Base-by-base conservation (phyloP, 305 asterid species). In the Fraxinus paxiana region DNA sequence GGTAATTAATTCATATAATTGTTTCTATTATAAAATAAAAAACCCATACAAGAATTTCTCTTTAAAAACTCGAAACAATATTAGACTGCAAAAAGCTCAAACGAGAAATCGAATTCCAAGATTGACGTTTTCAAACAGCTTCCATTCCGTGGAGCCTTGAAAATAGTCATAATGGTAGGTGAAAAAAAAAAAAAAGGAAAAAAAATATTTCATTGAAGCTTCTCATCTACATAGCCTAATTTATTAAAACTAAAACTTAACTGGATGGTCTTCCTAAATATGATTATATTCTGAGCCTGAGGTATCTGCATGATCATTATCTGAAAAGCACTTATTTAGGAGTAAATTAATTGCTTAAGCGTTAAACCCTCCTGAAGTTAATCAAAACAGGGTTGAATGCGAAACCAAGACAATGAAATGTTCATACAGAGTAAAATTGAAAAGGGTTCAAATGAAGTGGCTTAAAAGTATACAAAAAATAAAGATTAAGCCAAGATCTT, bases 341-440 rank as follows among this genome's bases (percentile, higher is more conserved):
- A 85, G 82, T 76, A 80, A 81, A 83, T 82, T 73, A 89, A 81
- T 94, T 90, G 98, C 98, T 94, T 94, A 84, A 91, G 91, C 98
- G 92, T 46, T 88, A 94, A 94, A 84, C 82, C 82, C 87, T 91
- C 91, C 65, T 10, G 71, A 61, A 83, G 69, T 83, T 84, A 80
- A 85, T 90, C 87, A 84, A 28, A 83, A 79, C 70, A 38, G 71
- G 70, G 80, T 61, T 80, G 48, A 72, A 78, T 76, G 34, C 38
- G 46, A 54, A 71, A 79, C 34, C 78, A 76, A 72, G 84, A 80
- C 83, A 81, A 83, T 72, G 75, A 85, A 73, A 18, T 78, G 34
- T 31, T 65, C 2, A 78, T 20, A 71, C 48, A 61, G 73, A 54
- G 26, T 69, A 69, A 76, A 54, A 79, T 78, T 77, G 79, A 69